A percentile compares a stretch with the other conserved stretches of the same genome.
These are phyloP conservation scores for Fusarium coffeatum DNA, from an alignment of 2,329 filamentous ascomycete species.

Conservation along the genomic window DNA sequence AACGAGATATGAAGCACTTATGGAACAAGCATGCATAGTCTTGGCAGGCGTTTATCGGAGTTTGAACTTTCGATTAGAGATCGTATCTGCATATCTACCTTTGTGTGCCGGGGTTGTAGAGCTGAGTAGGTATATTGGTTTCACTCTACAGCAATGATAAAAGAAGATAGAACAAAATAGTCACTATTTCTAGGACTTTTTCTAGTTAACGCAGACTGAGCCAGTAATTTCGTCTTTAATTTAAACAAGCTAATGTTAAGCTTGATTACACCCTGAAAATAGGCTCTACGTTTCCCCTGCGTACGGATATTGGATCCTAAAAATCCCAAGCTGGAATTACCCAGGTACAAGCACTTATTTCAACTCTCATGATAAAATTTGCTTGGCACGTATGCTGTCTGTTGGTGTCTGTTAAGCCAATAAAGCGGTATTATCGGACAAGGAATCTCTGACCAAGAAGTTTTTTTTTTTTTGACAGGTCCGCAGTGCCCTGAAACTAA, in stretches of 20 bases:
- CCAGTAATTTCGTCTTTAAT: not conserved
- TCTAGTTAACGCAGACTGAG: not conserved
- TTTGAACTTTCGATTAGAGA: conserved; percentile 17
- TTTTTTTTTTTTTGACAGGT: not conserved
- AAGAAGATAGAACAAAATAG: not conserved
- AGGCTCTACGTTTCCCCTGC: not conserved
- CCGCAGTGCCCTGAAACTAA: not conserved
- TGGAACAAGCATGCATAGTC: not conserved
- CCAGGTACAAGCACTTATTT: not conserved
- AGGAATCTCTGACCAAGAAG: not conserved
- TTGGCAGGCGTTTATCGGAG: conserved; percentile 25
- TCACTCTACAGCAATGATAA: not conserved
- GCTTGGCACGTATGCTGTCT: not conserved
- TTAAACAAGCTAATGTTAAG: not conserved
- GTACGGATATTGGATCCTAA: not conserved
- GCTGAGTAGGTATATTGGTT: not conserved
- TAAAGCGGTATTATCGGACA: not conserved
- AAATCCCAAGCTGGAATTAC: not conserved
- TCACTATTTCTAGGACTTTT: too few species aligned
- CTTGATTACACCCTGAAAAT: not conserved
- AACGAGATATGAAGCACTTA: conserved; percentile 42
- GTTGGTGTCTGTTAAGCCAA: not conserved
- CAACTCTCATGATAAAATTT: not conserved
- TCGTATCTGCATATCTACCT: not conserved
- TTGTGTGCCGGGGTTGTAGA: not conserved